Conservation (phyloP, 108 stramenopile genomes). For the Conticribra guillardii region DNA sequence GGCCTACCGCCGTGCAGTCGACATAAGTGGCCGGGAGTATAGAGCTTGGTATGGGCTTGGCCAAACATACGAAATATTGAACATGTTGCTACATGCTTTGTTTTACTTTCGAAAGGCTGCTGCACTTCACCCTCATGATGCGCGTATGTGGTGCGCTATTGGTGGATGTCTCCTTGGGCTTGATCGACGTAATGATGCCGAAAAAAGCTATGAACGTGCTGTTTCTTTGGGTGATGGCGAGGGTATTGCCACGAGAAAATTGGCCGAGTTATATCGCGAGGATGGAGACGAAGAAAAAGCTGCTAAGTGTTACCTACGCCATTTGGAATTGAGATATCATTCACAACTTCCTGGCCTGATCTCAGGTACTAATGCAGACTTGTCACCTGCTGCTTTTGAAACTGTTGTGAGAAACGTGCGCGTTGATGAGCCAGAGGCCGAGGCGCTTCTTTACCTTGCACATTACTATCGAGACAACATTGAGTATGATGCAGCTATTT, state of each 20-base stretch:
- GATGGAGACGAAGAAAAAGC: conserved; percentile 88
- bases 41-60: conserved; percentile 99
- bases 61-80: conserved; percentile 97
- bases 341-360: conserved; percentile 45
- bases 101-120: conserved; percentile 97
- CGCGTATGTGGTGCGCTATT: conserved; percentile 98
- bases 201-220: conserved; percentile 90
- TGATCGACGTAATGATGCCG: conserved; percentile 80
- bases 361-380: conserved; percentile 27
- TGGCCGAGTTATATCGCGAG: conserved; percentile 88
- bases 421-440: conserved; percentile 87
- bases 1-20: conserved; percentile 97
- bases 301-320: conserved; percentile 89
- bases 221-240: conserved; percentile 89
- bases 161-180: conserved; percentile 85
- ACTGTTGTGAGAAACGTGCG: conserved; percentile 67
- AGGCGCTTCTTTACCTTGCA: conserved; percentile 90
- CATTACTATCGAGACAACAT: conserved; percentile 79
- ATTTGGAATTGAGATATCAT: conserved; percentile 80
- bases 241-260: conserved; percentile 91
- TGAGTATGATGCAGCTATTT: conserved; percentile 80
- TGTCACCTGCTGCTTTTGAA: conserved; percentile 54
- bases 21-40: conserved; percentile 92
- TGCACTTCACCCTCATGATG: conserved; percentile 93
- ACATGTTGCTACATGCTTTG: conserved; percentile 93